Evolutionary conservation across 345 rosid genomes (phyloP).

Genomic region (Balakata baccata): DNA sequence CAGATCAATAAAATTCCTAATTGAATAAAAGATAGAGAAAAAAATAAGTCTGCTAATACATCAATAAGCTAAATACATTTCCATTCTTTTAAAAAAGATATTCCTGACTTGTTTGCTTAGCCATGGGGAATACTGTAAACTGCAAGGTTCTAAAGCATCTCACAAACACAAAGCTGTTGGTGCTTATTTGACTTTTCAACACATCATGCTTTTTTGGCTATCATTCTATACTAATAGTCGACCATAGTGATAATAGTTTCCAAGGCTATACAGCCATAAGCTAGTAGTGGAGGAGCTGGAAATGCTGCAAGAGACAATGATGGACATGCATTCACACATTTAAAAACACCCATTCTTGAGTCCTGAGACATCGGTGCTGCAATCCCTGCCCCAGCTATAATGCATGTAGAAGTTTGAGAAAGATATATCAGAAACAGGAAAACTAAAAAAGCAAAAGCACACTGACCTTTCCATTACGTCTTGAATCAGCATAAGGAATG

Average conservation of each 20-base stretch:
- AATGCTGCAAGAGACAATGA: not conserved
- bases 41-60: not conserved
- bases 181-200: too few relatives aligned
- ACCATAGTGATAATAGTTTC: not conserved
- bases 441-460: constrained; percentile 14
- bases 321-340: not conserved
- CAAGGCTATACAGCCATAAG: not conserved
- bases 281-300: not conserved
- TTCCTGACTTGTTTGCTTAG: not conserved
- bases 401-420: not conserved
- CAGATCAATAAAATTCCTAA: not conserved
- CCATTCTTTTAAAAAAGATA: not conserved
- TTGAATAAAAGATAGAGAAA: not conserved
- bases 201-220: not conserved
- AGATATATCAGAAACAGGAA: not conserved
- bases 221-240: not conserved
- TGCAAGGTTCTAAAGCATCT: not conserved
- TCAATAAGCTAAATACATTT: not conserved
- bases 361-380: not conserved
- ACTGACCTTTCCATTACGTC: constrained; percentile 83
- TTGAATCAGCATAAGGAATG: constrained; percentile 71
- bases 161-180: not conserved
- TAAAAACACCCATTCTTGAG: not conserved
- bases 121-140: not conserved
- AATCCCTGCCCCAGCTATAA: not conserved